A percentile compares a stretch with the other conserved stretches of the same genome.
Conservation (phyloP, 192 early-diverging fungal species). For the Piromyces sp. region DNA sequence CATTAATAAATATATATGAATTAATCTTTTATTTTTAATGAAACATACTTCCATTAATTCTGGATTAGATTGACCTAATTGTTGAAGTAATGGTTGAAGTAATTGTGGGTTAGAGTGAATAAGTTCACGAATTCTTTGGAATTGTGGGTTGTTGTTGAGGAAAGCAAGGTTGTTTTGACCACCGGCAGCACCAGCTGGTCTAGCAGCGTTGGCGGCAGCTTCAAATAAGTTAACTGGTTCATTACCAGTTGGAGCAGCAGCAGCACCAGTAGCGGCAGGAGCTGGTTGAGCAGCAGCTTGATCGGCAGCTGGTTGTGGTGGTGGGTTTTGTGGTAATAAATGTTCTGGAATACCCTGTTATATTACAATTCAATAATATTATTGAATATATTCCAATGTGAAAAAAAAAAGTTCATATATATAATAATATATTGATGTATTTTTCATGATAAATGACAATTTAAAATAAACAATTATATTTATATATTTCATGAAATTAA, state of each 20-base stretch:
- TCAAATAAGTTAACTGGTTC: slow-evolving; percentile 1
- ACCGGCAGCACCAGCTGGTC: background rate
- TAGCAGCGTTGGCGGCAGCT: slow-evolving; percentile 14
- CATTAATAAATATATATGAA: too few relatives aligned
- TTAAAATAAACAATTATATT: too few relatives aligned
- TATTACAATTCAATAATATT: background rate
- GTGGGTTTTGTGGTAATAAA: slow-evolving; percentile 20
- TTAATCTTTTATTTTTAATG: too few relatives aligned
- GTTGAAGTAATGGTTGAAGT: slow-evolving; percentile 66
- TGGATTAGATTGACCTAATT: slow-evolving; percentile 70
- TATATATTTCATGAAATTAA: too few relatives aligned
- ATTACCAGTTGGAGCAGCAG: slow-evolving; percentile 2
- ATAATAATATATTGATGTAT: too few relatives aligned
- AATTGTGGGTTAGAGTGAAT: slow-evolving; percentile 72
- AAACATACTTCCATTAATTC: slow-evolving; percentile 41
- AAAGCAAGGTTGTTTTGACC: background rate
- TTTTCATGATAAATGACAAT: too few relatives aligned
- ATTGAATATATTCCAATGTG: too few relatives aligned
- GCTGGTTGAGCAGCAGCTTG: slow-evolving; percentile 12
- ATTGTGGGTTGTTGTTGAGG: slow-evolving; percentile 57
- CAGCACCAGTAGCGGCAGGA: slow-evolving; percentile 6
- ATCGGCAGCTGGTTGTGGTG: slow-evolving; percentile 14
- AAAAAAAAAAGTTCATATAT: too few relatives aligned
- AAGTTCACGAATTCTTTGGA: slow-evolving; percentile 76
- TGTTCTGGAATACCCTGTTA: slow-evolving; percentile 62